Base-by-base conservation (phyloP, 2,329 filamentous ascomycete genomes). In the Teratosphaeria zuluensis region DNA sequence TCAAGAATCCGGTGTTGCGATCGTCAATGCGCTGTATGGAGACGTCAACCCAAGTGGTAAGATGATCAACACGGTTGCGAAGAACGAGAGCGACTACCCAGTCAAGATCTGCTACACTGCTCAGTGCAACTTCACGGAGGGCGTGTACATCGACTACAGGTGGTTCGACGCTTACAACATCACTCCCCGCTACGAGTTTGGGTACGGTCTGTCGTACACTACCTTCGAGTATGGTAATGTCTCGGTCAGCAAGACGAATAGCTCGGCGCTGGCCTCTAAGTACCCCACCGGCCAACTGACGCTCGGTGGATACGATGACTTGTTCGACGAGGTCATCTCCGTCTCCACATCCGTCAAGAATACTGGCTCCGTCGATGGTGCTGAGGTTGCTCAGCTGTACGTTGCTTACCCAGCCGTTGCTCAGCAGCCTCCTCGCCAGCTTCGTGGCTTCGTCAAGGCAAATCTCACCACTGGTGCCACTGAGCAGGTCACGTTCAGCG, bases 1-100 rank as follows among this genome's bases (percentile, higher is more conserved):
- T n/a, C 90, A 94, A 67, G 89, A 94, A 75, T 87, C 86, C 4
- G 90, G 89, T 5, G 90, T 92, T 68, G 86, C 85, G 11, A 86
- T 95, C 61, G 88, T 87, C 0, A 89, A 92, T 64, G 80, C 92
- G 1, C 77, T 92, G 0, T 88, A 89, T 63, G 87, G 88, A 54
- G 81, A 86, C 61, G 80, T 83, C 53, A 91, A 88, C 68, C 89
- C 89, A 0, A 86, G 83, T 61, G 89, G 84, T 14, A 91, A 91
- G 71, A 78, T 92, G 1, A 86, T 88, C 0, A 77, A 91, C 24
- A 87, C 86, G 0, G 90, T 89, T 72, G 87, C 88, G 3, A 79
- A 65, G 31, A 61, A 64, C 24, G 65, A 68, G 55, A 67, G 72
- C 56, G 70, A 73, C 64, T 85, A 86, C 31, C 87, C 87, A 1